These are phyloP conservation scores for Podospora sp. DNA, from an alignment of 495 filamentous ascomycete species.

Conservation along the genomic window DNA sequence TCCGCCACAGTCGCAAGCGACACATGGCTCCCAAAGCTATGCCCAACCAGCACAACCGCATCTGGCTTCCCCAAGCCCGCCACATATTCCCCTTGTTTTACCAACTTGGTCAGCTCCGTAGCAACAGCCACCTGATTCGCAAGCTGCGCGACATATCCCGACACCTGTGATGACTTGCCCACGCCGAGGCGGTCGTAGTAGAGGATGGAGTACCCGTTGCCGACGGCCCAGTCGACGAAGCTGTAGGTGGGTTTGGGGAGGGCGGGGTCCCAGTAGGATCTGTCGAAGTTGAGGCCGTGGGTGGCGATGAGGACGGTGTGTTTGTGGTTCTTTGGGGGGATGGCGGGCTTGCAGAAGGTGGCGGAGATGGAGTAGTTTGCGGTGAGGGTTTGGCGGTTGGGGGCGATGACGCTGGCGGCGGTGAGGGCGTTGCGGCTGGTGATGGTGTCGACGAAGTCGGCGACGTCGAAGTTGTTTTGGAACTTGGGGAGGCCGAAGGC, in stretches of 20 bases:
- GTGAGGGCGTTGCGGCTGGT: slow-evolving; percentile 14
- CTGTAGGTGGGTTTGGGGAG: slow-evolving; percentile 57
- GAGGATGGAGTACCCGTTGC: slow-evolving; percentile 54
- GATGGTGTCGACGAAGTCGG: slow-evolving; percentile 25
- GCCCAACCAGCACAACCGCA: slow-evolving; percentile 60
- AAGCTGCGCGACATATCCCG: slow-evolving; percentile 35
- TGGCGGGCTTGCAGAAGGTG: slow-evolving; percentile 32
- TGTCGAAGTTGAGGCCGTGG: slow-evolving; percentile 31
- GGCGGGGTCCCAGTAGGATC: slow-evolving; percentile 59
- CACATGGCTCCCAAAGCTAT: slow-evolving; percentile 47
- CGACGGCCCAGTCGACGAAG: slow-evolving; percentile 56
- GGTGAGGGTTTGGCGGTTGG: not conserved
- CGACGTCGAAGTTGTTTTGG: slow-evolving; percentile 30
- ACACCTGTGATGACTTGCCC: slow-evolving; percentile 50
- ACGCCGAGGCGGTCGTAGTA: slow-evolving; percentile 62
- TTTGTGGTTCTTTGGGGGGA: slow-evolving; percentile 9
- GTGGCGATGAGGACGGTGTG: slow-evolving; percentile 30
- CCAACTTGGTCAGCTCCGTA: slow-evolving; percentile 23
- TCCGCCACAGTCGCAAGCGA: slow-evolving; percentile 22
- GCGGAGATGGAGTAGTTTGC: slow-evolving; percentile 29
- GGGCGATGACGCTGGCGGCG: slow-evolving; percentile 1
- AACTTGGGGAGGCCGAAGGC: slow-evolving; percentile 19
- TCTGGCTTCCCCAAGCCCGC: slow-evolving; percentile 33
- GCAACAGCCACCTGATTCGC: slow-evolving; percentile 32
- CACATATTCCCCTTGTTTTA: slow-evolving; percentile 35